A percentile compares a stretch with the other conserved stretches of the same genome.
These are phyloP conservation scores for Pseudohalonectria lignicola DNA, from an alignment of 2,329 filamentous ascomycete species.

Conservation along the genomic window DNA sequence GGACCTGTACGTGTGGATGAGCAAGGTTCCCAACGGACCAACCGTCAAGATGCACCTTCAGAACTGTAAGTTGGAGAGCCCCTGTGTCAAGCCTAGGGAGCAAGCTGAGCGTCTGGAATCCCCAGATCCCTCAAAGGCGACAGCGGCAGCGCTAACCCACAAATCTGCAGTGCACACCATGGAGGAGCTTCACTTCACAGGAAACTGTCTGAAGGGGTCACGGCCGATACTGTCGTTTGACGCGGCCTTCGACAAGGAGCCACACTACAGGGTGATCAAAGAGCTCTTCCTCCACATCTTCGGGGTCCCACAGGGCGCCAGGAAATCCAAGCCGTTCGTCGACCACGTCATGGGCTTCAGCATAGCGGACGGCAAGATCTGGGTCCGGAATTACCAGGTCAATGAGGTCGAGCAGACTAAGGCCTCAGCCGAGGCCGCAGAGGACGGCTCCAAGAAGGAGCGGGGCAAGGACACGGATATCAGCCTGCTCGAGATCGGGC, in stretches of 20 bases:
- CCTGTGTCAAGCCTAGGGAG: background rate
- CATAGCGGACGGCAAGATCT: slow-evolving; percentile 85
- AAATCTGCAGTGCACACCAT: slow-evolving; percentile 92
- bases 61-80: slow-evolving; percentile 1
- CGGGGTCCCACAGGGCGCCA: slow-evolving; percentile 77
- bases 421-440: slow-evolving; percentile 26
- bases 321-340: slow-evolving; percentile 90
- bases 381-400: slow-evolving; percentile 92
- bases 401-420: slow-evolving; percentile 63
- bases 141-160: no score
- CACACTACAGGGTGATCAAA: slow-evolving; percentile 73
- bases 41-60: slow-evolving; percentile 56
- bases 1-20: slow-evolving; percentile 89
- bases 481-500: slow-evolving; percentile 83
- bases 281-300: slow-evolving; percentile 87
- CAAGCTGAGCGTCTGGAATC: no score
- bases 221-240: slow-evolving; percentile 89
- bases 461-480: slow-evolving; percentile 54
- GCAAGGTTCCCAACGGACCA: slow-evolving; percentile 78
- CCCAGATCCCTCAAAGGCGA: no score
- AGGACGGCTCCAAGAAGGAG: slow-evolving; percentile 19
- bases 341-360: slow-evolving; percentile 94
- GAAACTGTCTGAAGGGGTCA: slow-evolving; percentile 92
- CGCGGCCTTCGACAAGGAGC: slow-evolving; percentile 68
- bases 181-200: slow-evolving; percentile 93